Evolutionary conservation across 345 rosid species (phyloP), one percentile per base, ranked within the genome.

Genomic region (Odontarrhena argentea): DNA sequence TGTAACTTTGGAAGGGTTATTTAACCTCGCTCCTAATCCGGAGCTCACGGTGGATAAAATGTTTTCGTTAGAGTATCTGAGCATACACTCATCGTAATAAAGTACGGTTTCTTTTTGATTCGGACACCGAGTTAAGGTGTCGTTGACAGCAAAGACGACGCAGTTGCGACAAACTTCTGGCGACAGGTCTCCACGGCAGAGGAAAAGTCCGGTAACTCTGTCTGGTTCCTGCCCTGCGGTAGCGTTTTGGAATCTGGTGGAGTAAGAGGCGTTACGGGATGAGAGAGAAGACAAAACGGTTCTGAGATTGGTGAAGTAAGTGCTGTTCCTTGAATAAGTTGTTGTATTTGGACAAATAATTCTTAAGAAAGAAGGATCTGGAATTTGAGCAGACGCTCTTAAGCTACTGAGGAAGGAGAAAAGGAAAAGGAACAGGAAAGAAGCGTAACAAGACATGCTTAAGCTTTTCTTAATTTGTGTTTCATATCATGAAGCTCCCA

Each of bases 251-350:
- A 18, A 18, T 18, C 22, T 18, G 22, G 22, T 18, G 22, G 64
- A 34, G 35, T 55, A 56, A 0, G 56, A 32, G 35, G 70, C 59
- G 60, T 68, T 61, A 9, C 45, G 35, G 38, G 59, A 15, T 8
- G 42, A 82, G 46, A 59, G 81, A 64, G 67, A 68, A 15, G 48
- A 81, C 69, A 55, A 79, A 74, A 72, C 22, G 51, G 47, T 57
- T 35, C 15, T 50, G 13, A 82, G 84, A 70, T 82, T 86, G 58
- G 54, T 32, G 1, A 43, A 53, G 72, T 53, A 84, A 44, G 79
- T 55, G 63, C 79, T 79, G 60, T 77, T 74, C 0, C 22, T 1
- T 4, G 82, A 26, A 63, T 37, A 82, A 37, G 67, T 80, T 25
- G 68, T 74, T 9, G 47, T 38, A 41, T 14, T 44, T 9, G 8